Base-by-base conservation (phyloP, 2,329 filamentous ascomycete species). In the Cladosporium sp. region DNA sequence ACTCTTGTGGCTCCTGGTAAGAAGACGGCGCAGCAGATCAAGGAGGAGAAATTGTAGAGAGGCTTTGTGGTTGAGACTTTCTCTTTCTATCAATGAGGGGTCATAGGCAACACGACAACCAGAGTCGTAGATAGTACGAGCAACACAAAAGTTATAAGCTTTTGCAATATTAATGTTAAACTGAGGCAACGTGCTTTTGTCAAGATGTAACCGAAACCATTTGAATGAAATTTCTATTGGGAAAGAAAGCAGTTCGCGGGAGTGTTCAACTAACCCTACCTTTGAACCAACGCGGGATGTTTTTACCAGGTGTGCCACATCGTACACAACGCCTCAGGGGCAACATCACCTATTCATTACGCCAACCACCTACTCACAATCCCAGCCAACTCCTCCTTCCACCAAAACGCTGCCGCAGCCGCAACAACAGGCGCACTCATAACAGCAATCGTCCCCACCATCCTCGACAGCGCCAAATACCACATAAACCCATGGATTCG, bases 401-500 rank as follows among this genome's bases (percentile, higher is more conserved):
- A 62, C 59, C 59, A 62, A 62, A 62, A 23, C 28, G 59, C 44
- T 31, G 35, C 59, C 16, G n/a, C 59, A 12, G 23, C 63, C 21
- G 14, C 46, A 37, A 61, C 21, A 60, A 59, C 63, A 3, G 44
- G 46, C 44, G 31, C 31, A 28, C 56, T 29, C 37, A 67, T 53
- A n/a, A 66, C 12, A 14, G 61, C 58, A 33, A 66, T 59, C 58
- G 67, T 66, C 49, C 61, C 26, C 11, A 68, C 31, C 66, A 69
- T 67, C 57, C 69, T 70, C 28, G 28, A 55, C 23, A 68, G 33
- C 23, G 56, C 66, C 26, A 69, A 23, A 31, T 52, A 68, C 67
- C 67, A 71, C 65, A 71, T 69, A 6, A 68, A 58, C 21, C 31
- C 56, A 64, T 70, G 68, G n/a, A 67, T 50, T 55, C 52, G 21